Percentiles rank a stretch among this genome's conserved stretches.
These are phyloP conservation scores for Saccharomycopsis fermentans DNA, from an alignment of 805 yeast species.

Conservation along the genomic window DNA sequence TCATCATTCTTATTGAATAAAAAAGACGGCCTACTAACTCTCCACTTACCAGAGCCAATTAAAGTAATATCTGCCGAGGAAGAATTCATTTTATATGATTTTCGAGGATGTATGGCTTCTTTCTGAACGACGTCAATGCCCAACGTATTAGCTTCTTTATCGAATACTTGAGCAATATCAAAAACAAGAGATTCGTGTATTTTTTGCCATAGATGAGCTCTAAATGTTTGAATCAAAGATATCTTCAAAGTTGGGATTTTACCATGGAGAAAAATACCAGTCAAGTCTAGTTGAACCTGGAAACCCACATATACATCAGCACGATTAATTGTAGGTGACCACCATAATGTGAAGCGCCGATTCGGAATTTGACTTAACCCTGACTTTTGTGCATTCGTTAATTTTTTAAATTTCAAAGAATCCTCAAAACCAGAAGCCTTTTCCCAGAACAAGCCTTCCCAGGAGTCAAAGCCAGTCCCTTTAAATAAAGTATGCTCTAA, in stretches of 20 bases:
- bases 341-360: slow-evolving; percentile 94
- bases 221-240: slow-evolving; percentile 87
- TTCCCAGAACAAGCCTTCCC: slow-evolving; percentile 99
- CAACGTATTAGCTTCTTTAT: slow-evolving; percentile 71
- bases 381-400: slow-evolving; percentile 95
- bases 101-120: slow-evolving; percentile 91
- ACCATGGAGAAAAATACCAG: slow-evolving; percentile 96
- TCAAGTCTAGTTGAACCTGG: slow-evolving; percentile 87
- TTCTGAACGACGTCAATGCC: slow-evolving; percentile 82
- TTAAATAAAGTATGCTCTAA: slow-evolving; percentile 89
- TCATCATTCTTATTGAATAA: slow-evolving; percentile 61
- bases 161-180: slow-evolving; percentile 87
- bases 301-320: slow-evolving; percentile 98
- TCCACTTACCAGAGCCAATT: slow-evolving; percentile 71
- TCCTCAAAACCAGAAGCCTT: slow-evolving; percentile 97
- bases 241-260: slow-evolving; percentile 95
- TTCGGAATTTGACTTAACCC: slow-evolving; percentile 97
- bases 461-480: slow-evolving; percentile 94
- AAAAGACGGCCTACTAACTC: slow-evolving; percentile 69
- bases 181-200: slow-evolving; percentile 93
- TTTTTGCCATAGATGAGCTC: slow-evolving; percentile 99
- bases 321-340: slow-evolving; percentile 98
- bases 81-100: slow-evolving; percentile 94
- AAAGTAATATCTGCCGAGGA: slow-evolving; percentile 87
- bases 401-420: slow-evolving; percentile 83